Conservation (phyloP, 2,329 filamentous ascomycete genomes). For the Calonectria crousiana region DNA sequence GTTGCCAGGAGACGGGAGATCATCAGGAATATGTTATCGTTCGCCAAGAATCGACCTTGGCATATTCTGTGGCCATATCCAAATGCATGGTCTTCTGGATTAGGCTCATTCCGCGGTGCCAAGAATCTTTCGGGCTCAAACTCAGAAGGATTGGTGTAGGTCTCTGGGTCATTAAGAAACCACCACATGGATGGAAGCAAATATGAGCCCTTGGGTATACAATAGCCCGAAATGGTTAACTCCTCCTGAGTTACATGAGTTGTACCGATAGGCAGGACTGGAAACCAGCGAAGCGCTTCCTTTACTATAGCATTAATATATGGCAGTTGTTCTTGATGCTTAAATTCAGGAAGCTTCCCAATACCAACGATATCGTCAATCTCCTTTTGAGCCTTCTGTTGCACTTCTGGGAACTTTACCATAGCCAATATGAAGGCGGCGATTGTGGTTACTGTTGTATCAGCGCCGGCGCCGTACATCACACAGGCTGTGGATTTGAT, state of each 20-base stretch:
- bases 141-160: conserved; percentile 61
- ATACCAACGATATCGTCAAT: conserved; percentile 46
- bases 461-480: conserved; percentile 46
- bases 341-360: conserved; percentile 42
- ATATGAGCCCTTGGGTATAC: conserved; percentile 45
- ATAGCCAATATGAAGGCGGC: conserved; percentile 44
- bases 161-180: conserved; percentile 70
- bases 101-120: conserved; percentile 43
- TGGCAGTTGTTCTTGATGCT: conserved; percentile 44
- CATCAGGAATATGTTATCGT: conserved; percentile 48
- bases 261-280: conserved; percentile 51
- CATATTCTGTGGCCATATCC: conserved; percentile 53
- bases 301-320: conserved; percentile 49
- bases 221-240: conserved; percentile 39
- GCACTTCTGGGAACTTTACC: conserved; percentile 37
- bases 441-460: conserved; percentile 45
- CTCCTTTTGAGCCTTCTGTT: conserved; percentile 43
- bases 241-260: conserved; percentile 53
- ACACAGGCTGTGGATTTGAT: conserved; percentile 42
- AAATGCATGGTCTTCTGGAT: conserved; percentile 47
- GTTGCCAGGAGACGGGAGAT: conserved; percentile 58
- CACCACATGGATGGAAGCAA: conserved; percentile 41
- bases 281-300: conserved; percentile 48
- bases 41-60: conserved; percentile 49
- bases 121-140: conserved; percentile 52